Evolutionary conservation across 148 eudicot species (phyloP), one percentile per base, ranked within the genome.

Genomic region (Persicaria maculosa): DNA sequence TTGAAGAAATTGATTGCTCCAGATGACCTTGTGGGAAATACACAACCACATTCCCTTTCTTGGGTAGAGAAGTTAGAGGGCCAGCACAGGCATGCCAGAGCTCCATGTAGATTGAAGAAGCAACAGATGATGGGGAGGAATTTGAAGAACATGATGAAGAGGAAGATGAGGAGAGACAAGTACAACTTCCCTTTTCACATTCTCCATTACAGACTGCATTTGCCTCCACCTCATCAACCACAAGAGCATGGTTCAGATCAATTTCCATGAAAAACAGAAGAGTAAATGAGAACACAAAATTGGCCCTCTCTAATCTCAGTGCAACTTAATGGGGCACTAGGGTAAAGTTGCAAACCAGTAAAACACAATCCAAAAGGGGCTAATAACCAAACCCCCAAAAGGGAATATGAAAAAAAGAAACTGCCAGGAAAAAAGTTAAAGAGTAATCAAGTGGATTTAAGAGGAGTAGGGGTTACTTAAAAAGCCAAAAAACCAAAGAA

Each of bases 21-120:
- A 93, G 75, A 78, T 93, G 98, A 72, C 98, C 98, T 81, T 91
- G 97, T 75, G 98, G 94, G 81, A 93, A 93, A 62, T 93, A 93
- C 46, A 89, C 97, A 79, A 93, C 92, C 74, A 89, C 91, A 86
- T 86, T 86, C 47, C 97, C 92, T 72, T 89, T 89, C 75, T 74
- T 86, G 25, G 97, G 98, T 16, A 89, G 80, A 50, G 74, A 82
- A 36, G 87, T 86, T 6, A 89, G 81, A 68, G 98, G 92, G 0
- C 97, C 98, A 83, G 92, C 92, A 91, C 97, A 89, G 25, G 98
- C 98, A 86, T 91, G 89, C 98, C 98, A 91, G 46, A 93, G 94
- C 79, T 93, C 97, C 88, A 65, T 83, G 58, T 83, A 86, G 19
- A 83, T 81, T 45, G 88, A 82, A 31, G 88, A 50, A 76, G 62